A percentile compares a stretch with the other conserved stretches of the same genome.
phyloP scores from a whole-genome alignment of 2,329 filamentous ascomycete species.

The Thermomyces lanuginosus region DNA sequence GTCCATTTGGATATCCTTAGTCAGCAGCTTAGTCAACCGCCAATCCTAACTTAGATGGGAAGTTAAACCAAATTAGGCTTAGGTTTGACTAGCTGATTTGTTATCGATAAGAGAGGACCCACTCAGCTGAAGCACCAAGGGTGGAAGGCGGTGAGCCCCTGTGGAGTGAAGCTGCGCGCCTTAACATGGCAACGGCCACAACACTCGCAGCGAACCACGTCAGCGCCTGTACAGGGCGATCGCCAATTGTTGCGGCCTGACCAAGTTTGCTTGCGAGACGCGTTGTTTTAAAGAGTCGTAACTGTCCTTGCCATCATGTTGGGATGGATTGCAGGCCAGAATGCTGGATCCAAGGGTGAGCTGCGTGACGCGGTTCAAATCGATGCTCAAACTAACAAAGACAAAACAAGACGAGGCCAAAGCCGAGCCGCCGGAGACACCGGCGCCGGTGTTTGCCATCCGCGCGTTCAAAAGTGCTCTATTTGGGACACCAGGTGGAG shows the following conservation, averaged over 20 bases:
- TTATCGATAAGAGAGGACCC: too few relatives aligned
- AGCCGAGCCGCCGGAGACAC: slow-evolving; percentile 46
- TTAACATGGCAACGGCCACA: slow-evolving; percentile 13
- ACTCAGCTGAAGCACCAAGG: too few relatives aligned
- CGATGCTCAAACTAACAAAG: too few relatives aligned
- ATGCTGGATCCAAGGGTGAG: slow-evolving; percentile 15
- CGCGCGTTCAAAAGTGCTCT: slow-evolving; percentile 50
- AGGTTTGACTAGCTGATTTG: too few relatives aligned
- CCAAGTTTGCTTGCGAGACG: slow-evolving; percentile 7
- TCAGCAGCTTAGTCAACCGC: too few relatives aligned
- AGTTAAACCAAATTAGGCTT: too few relatives aligned
- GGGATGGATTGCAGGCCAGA: slow-evolving; percentile 19
- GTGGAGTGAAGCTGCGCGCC: too few relatives aligned
- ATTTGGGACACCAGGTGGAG: slow-evolving; percentile 45
- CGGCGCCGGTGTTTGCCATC: slow-evolving; percentile 49
- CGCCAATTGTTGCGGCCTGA: slow-evolving; percentile 5
- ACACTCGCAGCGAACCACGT: slow-evolving; percentile 18
- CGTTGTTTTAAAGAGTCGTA: slow-evolving; percentile 6
- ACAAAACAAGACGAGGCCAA: slow-evolving; percentile 30
- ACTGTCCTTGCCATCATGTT: slow-evolving; percentile 14
- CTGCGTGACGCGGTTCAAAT: too few relatives aligned
- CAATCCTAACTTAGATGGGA: too few relatives aligned
- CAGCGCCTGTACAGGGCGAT: slow-evolving; percentile 9
- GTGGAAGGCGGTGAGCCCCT: slow-evolving; percentile 6
- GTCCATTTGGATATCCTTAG: too few relatives aligned